These are phyloP conservation scores for Nakataea oryzae DNA, from an alignment of 2,329 filamentous ascomycete genomes.

Conservation along the genomic window DNA sequence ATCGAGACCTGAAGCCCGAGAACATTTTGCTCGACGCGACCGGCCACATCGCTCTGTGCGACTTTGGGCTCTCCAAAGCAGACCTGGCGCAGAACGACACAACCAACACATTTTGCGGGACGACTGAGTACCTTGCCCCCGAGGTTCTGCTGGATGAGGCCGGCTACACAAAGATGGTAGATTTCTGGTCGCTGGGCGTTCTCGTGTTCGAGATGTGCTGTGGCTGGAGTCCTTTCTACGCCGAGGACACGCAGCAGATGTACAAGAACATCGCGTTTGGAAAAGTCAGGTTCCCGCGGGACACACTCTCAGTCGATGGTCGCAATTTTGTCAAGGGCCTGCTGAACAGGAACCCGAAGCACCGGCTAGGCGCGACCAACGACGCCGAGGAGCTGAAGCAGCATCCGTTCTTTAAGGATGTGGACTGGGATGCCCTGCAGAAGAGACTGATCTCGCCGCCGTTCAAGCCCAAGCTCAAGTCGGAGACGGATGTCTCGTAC, in stretches of 20 bases:
- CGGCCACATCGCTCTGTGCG: slow-evolving; percentile 93
- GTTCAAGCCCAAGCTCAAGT: slow-evolving; percentile 96
- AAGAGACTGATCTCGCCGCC: slow-evolving; percentile 92
- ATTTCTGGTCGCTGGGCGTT: slow-evolving; percentile 97
- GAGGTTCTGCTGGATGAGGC: slow-evolving; percentile 93
- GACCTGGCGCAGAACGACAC: slow-evolving; percentile 96
- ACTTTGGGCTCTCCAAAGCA: slow-evolving; percentile 95
- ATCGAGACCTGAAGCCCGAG: slow-evolving; percentile 93
- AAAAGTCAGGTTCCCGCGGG: slow-evolving; percentile 91
- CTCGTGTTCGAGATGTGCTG: slow-evolving; percentile 99
- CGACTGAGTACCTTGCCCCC: slow-evolving; percentile 92
- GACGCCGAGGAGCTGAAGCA: slow-evolving; percentile 92
- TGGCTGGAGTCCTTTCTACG: slow-evolving; percentile 98
- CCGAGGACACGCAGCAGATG: slow-evolving; percentile 99
- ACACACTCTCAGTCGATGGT: slow-evolving; percentile 88
- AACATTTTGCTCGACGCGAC: slow-evolving; percentile 96
- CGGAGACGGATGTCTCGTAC: slow-evolving; percentile 91
- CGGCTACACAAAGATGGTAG: slow-evolving; percentile 99
- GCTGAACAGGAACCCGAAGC: slow-evolving; percentile 92
- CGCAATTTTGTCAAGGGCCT: slow-evolving; percentile 97
- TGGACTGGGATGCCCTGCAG: slow-evolving; percentile 80
- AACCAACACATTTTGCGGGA: slow-evolving; percentile 97
- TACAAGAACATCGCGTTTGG: slow-evolving; percentile 99
- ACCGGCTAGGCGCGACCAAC: slow-evolving; percentile 79
- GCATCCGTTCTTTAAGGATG: slow-evolving; percentile 88